These are phyloP conservation scores for Corylus avellana DNA, from an alignment of 306 rosid genomes.

Conservation along the genomic window DNA sequence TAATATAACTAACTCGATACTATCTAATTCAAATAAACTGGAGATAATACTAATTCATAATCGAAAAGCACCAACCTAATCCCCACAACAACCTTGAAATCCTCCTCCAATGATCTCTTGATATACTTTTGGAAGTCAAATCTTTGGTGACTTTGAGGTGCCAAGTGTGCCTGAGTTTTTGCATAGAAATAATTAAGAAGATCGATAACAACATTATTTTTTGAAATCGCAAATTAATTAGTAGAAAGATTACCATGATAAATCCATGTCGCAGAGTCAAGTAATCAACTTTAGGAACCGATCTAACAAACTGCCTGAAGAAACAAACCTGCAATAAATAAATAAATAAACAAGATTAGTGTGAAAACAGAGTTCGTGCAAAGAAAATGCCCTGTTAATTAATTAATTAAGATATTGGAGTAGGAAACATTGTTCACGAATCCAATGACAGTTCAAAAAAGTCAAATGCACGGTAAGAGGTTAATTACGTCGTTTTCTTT, in stretches of 20 bases:
- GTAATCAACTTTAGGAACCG: constrained; percentile 93
- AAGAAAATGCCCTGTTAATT: neutral
- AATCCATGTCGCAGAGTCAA: constrained; percentile 90
- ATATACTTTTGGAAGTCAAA: constrained; percentile 84
- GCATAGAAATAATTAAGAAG: neutral
- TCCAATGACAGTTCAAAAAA: no score
- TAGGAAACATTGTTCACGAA: no score
- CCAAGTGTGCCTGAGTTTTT: constrained; percentile 81
- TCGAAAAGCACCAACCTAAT: constrained; percentile 50
- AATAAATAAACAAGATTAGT: neutral
- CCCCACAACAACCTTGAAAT: constrained; percentile 86
- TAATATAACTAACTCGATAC: no score
- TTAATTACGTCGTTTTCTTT: no score
- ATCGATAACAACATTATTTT: neutral
- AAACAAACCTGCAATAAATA: constrained; percentile 51
- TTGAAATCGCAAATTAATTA: neutral
- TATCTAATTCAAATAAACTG: no score
- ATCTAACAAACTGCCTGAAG: constrained; percentile 84
- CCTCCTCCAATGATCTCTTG: constrained; percentile 80
- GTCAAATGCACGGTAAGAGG: no score
- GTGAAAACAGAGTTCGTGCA: neutral
- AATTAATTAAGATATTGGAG: no score
- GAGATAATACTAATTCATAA: no score
- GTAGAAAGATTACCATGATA: constrained; percentile 53
- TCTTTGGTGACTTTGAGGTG: constrained; percentile 69